Evolutionary conservation across 192 early-diverging fungal species (phyloP).

Genomic region (Glomus cerebriforme): DNA sequence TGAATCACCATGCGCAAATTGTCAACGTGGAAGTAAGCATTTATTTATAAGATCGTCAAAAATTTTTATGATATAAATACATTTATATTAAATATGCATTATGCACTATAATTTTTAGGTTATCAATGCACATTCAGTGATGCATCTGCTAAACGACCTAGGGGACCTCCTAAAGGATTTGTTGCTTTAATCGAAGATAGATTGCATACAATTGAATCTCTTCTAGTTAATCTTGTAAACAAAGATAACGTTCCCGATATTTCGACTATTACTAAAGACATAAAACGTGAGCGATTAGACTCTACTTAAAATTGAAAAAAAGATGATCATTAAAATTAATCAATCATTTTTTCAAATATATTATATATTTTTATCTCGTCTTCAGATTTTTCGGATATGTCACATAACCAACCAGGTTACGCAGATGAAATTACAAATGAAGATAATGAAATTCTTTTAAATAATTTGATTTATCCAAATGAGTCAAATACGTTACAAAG

Average conservation of each 20-base stretch:
- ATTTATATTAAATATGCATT: background rate
- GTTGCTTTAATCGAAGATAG: conserved; percentile 65
- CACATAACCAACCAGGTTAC: background rate
- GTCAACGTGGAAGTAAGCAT: conserved; percentile 31
- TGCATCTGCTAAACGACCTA: conserved; percentile 22
- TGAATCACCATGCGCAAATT: conserved; percentile 41
- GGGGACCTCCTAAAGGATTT: conserved; percentile 67
- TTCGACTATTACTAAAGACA: background rate
- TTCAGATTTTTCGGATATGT: background rate
- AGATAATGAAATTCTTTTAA: conserved; percentile 24
- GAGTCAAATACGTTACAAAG: background rate
- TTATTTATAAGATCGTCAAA: background rate
- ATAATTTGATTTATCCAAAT: conserved; percentile 13
- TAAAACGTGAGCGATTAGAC: conserved; percentile 11
- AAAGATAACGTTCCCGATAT: conserved; percentile 33
- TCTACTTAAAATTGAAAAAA: background rate
- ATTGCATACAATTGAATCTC: conserved; percentile 53
- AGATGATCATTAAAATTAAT: no score
- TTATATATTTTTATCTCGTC: background rate
- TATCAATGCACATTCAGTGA: conserved; percentile 31
- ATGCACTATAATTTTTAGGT: background rate
- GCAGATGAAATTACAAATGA: conserved; percentile 11
- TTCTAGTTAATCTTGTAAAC: conserved; percentile 54
- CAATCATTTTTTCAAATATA: no score
- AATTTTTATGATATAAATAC: background rate